These are phyloP conservation scores for Leccinum fibrillosum DNA, from an alignment of 768 basidiomycete genomes.

Conservation along the genomic window DNA sequence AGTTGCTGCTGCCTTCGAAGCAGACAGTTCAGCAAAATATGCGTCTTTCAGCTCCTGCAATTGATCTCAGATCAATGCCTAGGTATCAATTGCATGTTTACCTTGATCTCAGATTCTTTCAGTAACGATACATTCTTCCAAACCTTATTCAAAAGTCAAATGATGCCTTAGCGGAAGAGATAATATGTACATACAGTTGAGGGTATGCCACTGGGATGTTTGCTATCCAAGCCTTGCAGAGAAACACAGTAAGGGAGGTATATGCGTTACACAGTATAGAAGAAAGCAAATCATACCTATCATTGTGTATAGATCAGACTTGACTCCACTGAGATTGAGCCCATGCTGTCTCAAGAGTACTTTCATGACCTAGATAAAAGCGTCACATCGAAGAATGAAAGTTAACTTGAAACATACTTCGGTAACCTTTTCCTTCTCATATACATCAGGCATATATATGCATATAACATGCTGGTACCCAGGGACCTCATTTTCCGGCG, in stretches of 20 bases:
- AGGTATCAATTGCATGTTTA: constrained; percentile 17
- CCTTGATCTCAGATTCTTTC: constrained; percentile 62
- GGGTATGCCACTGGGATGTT: constrained; percentile 68
- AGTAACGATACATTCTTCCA: constrained; percentile 67
- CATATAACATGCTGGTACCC: constrained; percentile 66
- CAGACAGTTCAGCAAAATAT: constrained; percentile 43
- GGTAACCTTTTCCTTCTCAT: constrained; percentile 56
- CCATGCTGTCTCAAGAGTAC: constrained; percentile 65
- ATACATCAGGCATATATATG: constrained; percentile 69
- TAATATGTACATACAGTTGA: constrained; percentile 50
- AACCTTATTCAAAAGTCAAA: constrained; percentile 42
- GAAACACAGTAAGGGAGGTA: background rate
- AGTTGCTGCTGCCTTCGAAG: constrained; percentile 25
- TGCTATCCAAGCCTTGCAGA: constrained; percentile 66
- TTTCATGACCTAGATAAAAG: constrained; percentile 53
- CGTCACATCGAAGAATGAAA: background rate
- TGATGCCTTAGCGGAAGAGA: background rate
- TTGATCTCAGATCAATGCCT: background rate
- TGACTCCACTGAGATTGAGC: constrained; percentile 62
- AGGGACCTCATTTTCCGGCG: constrained; percentile 42
- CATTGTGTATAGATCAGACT: constrained; percentile 64
- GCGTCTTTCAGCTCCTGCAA: too few species aligned
- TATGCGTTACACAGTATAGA: too few species aligned
- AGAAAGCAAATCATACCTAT: constrained; percentile 42
- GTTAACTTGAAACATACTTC: constrained; percentile 36